Evolutionary conservation across 192 early-diverging fungal genomes (phyloP).

Genomic region (Irineochytrium annulatum): DNA sequence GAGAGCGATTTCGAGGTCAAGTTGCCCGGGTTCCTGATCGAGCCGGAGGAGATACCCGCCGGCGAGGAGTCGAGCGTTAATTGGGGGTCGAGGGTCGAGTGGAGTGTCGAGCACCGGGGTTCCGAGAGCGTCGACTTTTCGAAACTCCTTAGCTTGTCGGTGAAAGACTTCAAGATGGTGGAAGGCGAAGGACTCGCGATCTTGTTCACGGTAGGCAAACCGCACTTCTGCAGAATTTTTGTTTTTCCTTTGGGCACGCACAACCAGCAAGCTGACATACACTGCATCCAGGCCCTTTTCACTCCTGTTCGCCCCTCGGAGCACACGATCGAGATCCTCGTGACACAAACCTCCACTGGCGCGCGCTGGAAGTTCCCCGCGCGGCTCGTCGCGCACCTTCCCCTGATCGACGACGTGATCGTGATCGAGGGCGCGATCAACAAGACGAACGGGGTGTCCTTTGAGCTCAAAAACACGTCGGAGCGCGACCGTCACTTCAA

Average conservation of each 20-base stretch:
- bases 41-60: constrained; percentile 10
- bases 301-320: constrained; percentile 28
- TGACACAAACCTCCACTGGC: constrained; percentile 30
- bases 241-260: background rate
- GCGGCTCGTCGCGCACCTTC: constrained; percentile 29
- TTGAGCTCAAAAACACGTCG: constrained; percentile 34
- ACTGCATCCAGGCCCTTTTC: constrained; percentile 24
- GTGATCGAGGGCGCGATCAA: constrained; percentile 45
- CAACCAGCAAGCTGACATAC: background rate
- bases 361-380: constrained; percentile 36
- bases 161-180: constrained; percentile 9
- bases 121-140: background rate
- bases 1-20: constrained; percentile 17
- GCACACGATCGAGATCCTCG: constrained; percentile 20
- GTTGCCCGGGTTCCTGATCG: constrained; percentile 23
- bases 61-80: background rate
- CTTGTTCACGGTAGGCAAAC: constrained; percentile 5
- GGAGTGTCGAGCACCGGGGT: too few relatives aligned
- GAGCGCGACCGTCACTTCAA: constrained; percentile 21
- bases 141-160: background rate
- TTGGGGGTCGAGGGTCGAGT: background rate
- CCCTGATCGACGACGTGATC: constrained; percentile 47
- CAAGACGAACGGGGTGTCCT: constrained; percentile 42
- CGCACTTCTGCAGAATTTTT: background rate
- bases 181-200: constrained; percentile 17